Evolutionary conservation across 1,139 yeast species (phyloP).

Genomic region (Sugiyamaella xylanicola): DNA sequence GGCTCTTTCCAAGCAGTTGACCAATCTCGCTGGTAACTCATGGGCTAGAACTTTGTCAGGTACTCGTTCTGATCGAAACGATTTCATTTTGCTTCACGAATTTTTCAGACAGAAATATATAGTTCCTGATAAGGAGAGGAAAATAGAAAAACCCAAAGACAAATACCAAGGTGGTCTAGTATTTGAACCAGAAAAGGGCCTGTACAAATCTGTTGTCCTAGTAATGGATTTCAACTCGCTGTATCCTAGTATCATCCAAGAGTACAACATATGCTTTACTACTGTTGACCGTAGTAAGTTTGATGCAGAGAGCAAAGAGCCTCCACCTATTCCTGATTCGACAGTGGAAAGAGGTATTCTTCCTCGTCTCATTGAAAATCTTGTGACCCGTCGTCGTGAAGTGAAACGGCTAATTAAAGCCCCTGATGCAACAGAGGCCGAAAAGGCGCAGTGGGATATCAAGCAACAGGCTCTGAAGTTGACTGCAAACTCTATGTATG

Average conservation of each 20-base stretch:
- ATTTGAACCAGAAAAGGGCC: constrained; percentile 94
- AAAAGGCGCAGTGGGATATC: constrained; percentile 69
- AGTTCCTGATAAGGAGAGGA: constrained; percentile 72
- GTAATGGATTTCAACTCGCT: constrained; percentile 99
- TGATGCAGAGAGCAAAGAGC: constrained; percentile 58
- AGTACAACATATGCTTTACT: constrained; percentile 94
- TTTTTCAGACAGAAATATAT: constrained; percentile 78
- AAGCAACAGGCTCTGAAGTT: constrained; percentile 94
- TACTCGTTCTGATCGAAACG: constrained; percentile 95
- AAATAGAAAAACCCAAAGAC: constrained; percentile 30
- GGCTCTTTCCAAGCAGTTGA: constrained; percentile 86
- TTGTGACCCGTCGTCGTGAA: constrained; percentile 90
- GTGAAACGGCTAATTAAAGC: constrained; percentile 85
- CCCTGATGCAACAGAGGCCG: constrained; percentile 66
- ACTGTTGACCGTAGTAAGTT: constrained; percentile 74
- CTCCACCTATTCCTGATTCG: constrained; percentile 69
- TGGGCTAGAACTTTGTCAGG: constrained; percentile 97
- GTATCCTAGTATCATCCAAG: constrained; percentile 97
- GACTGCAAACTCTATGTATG: constrained; percentile 99
- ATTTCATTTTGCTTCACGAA: constrained; percentile 89
- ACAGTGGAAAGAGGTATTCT: constrained; percentile 74
- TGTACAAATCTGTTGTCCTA: constrained; percentile 82
- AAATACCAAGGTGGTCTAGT: constrained; percentile 96
- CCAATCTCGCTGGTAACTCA: constrained; percentile 94
- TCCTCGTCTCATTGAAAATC: constrained; percentile 77